Evolutionary conservation across 2,329 filamentous ascomycete species (phyloP), one percentile per base, ranked within the genome.

Genomic region (Macrophomina pseudophaseolina): DNA sequence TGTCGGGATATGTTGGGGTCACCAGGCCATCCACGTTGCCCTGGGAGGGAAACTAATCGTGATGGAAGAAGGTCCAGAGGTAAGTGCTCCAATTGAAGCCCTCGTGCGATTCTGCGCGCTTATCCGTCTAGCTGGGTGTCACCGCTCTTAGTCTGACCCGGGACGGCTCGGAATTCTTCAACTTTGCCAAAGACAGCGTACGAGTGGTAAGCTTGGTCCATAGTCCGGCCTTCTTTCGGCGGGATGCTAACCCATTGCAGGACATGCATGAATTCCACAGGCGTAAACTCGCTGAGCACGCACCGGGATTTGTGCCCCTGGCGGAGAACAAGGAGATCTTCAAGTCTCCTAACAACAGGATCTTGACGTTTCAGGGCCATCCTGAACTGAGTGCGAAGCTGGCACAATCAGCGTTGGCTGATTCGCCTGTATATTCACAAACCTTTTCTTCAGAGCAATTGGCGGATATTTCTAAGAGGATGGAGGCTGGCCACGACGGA

Each of bases 341-440:
- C 46, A 60, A 53, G 35, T 66, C 65, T 30, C 46, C 28, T 4
- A 54, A 66, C 56, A 66, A 66, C 42, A 35, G 54, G 28, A 54
- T 66, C 28, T 38, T 66, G 65, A 66, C 65, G 8, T 66, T 66
- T 56, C 65, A 66, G n/a, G 65, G 65, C 33, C 65, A 66, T 18
- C 65, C 65, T 1, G 65, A 66, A 30, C 62, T 66, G 65, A 66
- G n/a, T 32, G 65, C 65, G 8, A 62, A 62, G 30, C 11, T 66
- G 23, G 65, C 56, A 14, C 65, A 66, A 33, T 35, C 46, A 5
- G 23, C 58, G 12, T 18, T 66, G 56, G 65, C 65, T 18, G 30
- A 53, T 53, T 56, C 65, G 38, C 30, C 54, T 38, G 38, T 12
- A 1, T 66, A 66, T 32, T 62, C 65, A 9, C n/a, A 66, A 44